phyloP scores from a whole-genome alignment of 805 yeast genomes.

The Saccharomycopsis fodiens region DNA sequence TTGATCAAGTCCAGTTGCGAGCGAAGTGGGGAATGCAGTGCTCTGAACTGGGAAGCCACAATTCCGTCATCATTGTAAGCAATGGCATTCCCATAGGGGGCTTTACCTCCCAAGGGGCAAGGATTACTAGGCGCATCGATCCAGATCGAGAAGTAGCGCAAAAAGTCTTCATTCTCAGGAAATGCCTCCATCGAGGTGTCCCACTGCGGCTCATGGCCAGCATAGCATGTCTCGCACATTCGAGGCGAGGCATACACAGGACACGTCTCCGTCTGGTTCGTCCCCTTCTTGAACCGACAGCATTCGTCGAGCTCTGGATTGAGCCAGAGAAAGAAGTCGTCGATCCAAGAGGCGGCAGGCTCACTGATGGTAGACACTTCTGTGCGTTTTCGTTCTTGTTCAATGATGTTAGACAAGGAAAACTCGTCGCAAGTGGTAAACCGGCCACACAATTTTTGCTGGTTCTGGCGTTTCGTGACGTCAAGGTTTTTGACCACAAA shows the following conservation, averaged over 20 bases:
- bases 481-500: conserved; percentile 69
- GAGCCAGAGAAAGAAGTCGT: conserved; percentile 79
- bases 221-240: conserved; percentile 68
- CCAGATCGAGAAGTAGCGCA: conserved; percentile 73
- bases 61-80: conserved; percentile 35
- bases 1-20: conserved; percentile 79
- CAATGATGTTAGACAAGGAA: conserved; percentile 74
- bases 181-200: conserved; percentile 71
- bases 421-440: conserved; percentile 76
- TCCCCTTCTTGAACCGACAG: conserved; percentile 58
- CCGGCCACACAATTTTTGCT: conserved; percentile 76
- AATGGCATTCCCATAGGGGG: conserved; percentile 69
- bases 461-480: conserved; percentile 52
- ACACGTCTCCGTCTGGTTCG: conserved; percentile 49
- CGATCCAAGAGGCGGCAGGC: conserved; percentile 89
- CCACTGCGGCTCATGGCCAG: conserved; percentile 53
- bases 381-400: conserved; percentile 72
- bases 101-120: conserved; percentile 93
- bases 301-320: conserved; percentile 85
- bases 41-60: conserved; percentile 61
- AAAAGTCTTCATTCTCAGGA: conserved; percentile 66
- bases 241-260: conserved; percentile 59
- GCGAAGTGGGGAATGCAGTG: conserved; percentile 69
- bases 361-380: conserved; percentile 60
- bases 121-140: conserved; percentile 76